Evolutionary conservation across 495 filamentous ascomycete genomes (phyloP), one percentile per base, ranked within the genome.

Genomic region (Friedmanniomyces endolithicus): DNA sequence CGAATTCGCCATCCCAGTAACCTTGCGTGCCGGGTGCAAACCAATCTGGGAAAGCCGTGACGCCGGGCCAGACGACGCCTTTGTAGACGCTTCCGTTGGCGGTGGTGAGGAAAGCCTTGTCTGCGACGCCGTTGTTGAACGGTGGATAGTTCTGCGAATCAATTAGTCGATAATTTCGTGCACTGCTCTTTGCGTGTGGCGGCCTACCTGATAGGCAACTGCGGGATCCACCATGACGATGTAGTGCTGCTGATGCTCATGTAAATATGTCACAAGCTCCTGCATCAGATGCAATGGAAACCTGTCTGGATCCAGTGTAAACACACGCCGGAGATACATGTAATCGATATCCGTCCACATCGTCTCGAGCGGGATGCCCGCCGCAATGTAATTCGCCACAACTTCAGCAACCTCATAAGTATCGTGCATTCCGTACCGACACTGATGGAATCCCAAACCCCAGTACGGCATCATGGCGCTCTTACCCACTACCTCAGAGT

Each of bases 381-480:
- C 86, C 31, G 71, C 65, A 53, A 77, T 83, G 70, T 94, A 92
- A 65, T 92, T 94, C 45, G 80, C 77, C 20, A 92, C 79, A 0
- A 83, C 85, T 60, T 87, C 87, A 23, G 86, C 86, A 31, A 92
- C 78, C 35, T 86, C 81, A 55, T 78, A 89, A 48, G 81, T 77
- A 70, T 90, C 86, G 27, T 71, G 75, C 64, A 88, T 89, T 27
- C 87, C 87, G 33, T 60, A 92, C 56, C 84, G 74, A 68, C 88
- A 94, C 56, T 94, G 79, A 62, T 94, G 86, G 67, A 85, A 86
- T 11, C 88, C 88, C 52, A 90, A 80, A 1, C 79, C 75, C 87
- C 87, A 94, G 68, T 92, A 94, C 1, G 85, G 84, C 74, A 86
- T 82, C 85, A 92, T 88, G 7, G 76, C 76, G 2, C 86, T 78